A percentile compares a stretch with the other conserved stretches of the same genome.
Conservation (phyloP, 192 early-diverging fungal species). For the Coemansia sp. region DNA sequence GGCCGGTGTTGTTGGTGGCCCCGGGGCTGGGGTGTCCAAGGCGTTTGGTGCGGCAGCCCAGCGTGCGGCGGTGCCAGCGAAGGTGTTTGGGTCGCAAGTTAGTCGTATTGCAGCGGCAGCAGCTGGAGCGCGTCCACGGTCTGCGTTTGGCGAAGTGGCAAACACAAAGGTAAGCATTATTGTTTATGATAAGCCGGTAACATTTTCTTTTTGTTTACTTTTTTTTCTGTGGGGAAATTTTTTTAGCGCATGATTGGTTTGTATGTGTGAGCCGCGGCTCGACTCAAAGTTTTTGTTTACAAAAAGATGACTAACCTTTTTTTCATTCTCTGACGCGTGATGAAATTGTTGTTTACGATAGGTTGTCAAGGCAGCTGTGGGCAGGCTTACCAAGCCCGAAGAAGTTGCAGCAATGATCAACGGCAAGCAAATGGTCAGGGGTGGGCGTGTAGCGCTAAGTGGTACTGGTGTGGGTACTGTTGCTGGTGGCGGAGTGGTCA, state of each 20-base stretch:
- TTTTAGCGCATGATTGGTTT: background rate
- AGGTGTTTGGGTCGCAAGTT: constrained; percentile 26
- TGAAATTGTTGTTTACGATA: background rate
- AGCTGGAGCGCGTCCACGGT: constrained; percentile 19
- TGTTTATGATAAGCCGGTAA: constrained; percentile 6
- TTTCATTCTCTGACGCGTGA: background rate
- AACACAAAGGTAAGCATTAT: constrained; percentile 30
- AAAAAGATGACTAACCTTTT: background rate
- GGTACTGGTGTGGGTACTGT: background rate
- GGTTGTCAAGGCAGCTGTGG: constrained; percentile 5
- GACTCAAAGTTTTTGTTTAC: background rate
- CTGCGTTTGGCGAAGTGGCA: constrained; percentile 32
- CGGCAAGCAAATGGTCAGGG: constrained; percentile 3
- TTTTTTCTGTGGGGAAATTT: background rate
- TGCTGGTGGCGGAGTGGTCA: background rate
- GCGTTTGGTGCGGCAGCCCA: background rate
- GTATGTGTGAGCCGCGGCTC: background rate
- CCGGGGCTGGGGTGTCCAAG: background rate
- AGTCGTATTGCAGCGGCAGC: background rate
- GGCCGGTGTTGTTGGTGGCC: background rate
- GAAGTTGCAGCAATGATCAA: constrained; percentile 21
- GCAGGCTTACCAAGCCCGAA: constrained; percentile 35
- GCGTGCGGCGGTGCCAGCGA: constrained; percentile 8
- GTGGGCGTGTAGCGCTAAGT: constrained; percentile 4
- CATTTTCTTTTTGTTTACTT: constrained; percentile 13